Percentiles rank a stretch among this genome's conserved stretches.
Conservation (phyloP, 2,329 filamentous ascomycete genomes). For the Chaetomium strumarium region DNA sequence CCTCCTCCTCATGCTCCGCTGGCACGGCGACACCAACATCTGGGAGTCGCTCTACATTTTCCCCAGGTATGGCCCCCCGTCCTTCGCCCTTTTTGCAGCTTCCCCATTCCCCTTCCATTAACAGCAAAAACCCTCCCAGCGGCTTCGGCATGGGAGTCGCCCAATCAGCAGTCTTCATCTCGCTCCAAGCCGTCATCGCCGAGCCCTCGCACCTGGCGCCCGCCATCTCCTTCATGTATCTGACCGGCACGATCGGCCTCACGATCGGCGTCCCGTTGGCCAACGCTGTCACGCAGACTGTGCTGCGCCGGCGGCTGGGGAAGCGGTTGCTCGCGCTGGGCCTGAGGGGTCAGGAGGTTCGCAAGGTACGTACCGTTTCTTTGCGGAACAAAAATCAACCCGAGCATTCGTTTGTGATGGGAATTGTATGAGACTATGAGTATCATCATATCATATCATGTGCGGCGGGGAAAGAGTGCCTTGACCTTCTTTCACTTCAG, state of each 20-base stretch:
- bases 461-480: not conserved
- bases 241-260: constrained; percentile 33
- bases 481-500: too few relatives aligned
- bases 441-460: not conserved
- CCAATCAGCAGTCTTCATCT: constrained; percentile 37
- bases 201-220: constrained; percentile 34
- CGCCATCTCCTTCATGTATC: constrained; percentile 37
- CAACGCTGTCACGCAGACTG: constrained; percentile 32
- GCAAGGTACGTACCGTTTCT: constrained; percentile 19
- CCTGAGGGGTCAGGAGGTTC: constrained; percentile 17
- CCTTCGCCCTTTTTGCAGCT: not conserved
- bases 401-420: too few relatives aligned
- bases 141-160: constrained; percentile 39
- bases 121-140: too few relatives aligned
- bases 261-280: constrained; percentile 36
- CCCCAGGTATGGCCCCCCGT: constrained; percentile 33
- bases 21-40: constrained; percentile 53
- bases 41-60: constrained; percentile 55
- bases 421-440: too few relatives aligned
- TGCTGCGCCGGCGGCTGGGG: constrained; percentile 22
- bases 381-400: too few relatives aligned
- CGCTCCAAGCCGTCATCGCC: constrained; percentile 35
- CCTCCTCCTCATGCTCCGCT: constrained; percentile 46
- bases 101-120: too few relatives aligned
- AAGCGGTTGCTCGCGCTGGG: constrained; percentile 23